Conservation (phyloP, 257 asterid species). For the Solanum stenotomum region DNA sequence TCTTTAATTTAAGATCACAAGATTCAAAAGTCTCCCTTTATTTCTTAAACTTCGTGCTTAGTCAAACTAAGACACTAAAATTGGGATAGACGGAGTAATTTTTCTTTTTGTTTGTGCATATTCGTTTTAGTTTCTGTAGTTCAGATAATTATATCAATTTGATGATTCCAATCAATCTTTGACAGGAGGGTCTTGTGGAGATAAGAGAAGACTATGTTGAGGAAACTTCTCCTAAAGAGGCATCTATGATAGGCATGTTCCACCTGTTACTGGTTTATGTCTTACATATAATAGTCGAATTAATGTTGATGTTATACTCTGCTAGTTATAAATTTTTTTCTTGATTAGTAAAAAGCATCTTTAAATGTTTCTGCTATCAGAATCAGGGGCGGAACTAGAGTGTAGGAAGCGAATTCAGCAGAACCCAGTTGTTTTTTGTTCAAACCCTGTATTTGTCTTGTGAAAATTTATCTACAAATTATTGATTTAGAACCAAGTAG, state of each 20-base stretch:
- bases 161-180: constrained; percentile 6
- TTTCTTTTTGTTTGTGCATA: background rate
- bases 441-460: background rate
- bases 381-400: background rate
- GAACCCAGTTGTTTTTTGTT: background rate
- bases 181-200: constrained; percentile 82
- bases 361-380: background rate
- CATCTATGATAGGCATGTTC: constrained; percentile 35
- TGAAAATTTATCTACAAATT: background rate
- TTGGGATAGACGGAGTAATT: background rate
- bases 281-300: background rate
- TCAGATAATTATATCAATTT: background rate
- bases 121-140: background rate
- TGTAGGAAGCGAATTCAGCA: background rate
- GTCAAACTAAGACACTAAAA: background rate
- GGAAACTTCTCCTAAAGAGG: constrained; percentile 26
- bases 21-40: background rate
- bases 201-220: constrained; percentile 81
- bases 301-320: background rate
- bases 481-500: background rate
- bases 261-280: background rate
- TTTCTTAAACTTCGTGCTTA: background rate
- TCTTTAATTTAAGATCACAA: background rate
- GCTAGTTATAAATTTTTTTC: background rate
- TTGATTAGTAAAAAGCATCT: background rate